A percentile compares a stretch with the other conserved stretches of the same genome.
Evolutionary conservation across 306 rosid species (phyloP).

Genomic region (Glycyrrhiza uralensis): DNA sequence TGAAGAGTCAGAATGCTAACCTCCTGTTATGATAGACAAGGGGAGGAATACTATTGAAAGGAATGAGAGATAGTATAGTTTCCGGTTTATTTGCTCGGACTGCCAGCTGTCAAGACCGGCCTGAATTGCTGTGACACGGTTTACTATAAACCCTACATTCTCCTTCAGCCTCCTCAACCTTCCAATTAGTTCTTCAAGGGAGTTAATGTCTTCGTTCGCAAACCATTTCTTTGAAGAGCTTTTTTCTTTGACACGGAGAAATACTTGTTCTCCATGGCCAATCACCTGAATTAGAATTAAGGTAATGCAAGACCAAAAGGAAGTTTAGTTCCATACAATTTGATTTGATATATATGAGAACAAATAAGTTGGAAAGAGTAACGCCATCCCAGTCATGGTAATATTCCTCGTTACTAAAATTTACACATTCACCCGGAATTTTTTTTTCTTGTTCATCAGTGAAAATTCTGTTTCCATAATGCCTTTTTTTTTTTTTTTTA

Average conservation of each 20-base stretch:
- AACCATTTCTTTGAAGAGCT: constrained; percentile 85
- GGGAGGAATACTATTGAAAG: constrained; percentile 93
- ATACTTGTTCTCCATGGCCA: constrained; percentile 93
- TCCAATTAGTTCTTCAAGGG: constrained; percentile 85
- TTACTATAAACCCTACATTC: constrained; percentile 90
- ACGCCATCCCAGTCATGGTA: background rate
- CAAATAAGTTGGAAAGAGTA: constrained; percentile 3
- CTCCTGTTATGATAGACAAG: constrained; percentile 84
- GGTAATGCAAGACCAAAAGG: constrained; percentile 19
- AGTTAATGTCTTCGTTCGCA: constrained; percentile 55
- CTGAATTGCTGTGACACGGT: constrained; percentile 84
- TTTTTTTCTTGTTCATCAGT: background rate
- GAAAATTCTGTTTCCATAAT: background rate
- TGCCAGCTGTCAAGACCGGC: constrained; percentile 98
- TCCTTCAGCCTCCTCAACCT: constrained; percentile 83
- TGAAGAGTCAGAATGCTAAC: constrained; percentile 35
- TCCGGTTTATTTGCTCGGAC: constrained; percentile 86
- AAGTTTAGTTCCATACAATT: constrained; percentile 16
- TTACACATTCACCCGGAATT: background rate
- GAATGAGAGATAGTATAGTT: constrained; percentile 86
- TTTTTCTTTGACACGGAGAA: constrained; percentile 86
- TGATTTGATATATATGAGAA: background rate
- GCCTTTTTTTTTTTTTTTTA: background rate
- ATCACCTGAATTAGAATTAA: constrained; percentile 54
- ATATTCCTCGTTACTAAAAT: background rate